Conservation (phyloP, 352 stramenopile genomes). For the Globisporangium parvum region DNA sequence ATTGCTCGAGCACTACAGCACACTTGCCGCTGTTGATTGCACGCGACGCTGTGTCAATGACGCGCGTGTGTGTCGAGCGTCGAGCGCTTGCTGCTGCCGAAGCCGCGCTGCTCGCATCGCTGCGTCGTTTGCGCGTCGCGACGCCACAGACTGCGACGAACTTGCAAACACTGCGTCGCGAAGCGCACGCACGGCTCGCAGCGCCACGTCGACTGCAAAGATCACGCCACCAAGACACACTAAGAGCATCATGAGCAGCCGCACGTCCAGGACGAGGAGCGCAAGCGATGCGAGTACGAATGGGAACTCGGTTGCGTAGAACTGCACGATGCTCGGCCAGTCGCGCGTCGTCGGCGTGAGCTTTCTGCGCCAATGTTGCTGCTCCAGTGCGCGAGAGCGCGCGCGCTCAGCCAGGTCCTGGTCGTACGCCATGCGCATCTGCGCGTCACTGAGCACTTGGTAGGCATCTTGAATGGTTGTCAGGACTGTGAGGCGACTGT, state of each 20-base stretch:
- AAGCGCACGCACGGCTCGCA: conserved; percentile 7
- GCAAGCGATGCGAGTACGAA: conserved; percentile 13
- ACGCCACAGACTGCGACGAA: conserved; percentile 24
- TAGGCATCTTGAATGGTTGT: conserved; percentile 20
- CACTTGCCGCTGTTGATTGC: too few relatives aligned
- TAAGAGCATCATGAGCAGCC: conserved; percentile 19
- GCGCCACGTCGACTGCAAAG: conserved; percentile 23
- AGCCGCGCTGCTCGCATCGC: conserved; percentile 50
- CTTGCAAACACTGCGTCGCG: conserved; percentile 30
- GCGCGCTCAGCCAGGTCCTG: conserved; percentile 20
- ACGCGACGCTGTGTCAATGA: conserved; percentile 7
- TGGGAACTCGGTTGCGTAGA: conserved; percentile 32
- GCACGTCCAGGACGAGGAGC: conserved; percentile 16
- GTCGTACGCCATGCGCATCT: conserved; percentile 21
- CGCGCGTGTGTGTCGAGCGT: not conserved
- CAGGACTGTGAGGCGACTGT: not conserved
- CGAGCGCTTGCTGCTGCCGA: conserved; percentile 21
- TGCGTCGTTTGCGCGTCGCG: conserved; percentile 54
- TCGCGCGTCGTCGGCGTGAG: conserved; percentile 5
- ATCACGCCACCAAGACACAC: conserved; percentile 18
- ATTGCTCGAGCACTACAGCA: too few relatives aligned
- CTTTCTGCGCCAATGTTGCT: conserved; percentile 4
- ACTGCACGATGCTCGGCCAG: conserved; percentile 11
- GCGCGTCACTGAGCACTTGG: conserved; percentile 19
- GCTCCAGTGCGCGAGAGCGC: conserved; percentile 15